A percentile compares a stretch with the other conserved stretches of the same genome.
These are phyloP conservation scores for Coriolopsis trogii DNA, from an alignment of 1,284 basidiomycete species.

Conservation along the genomic window DNA sequence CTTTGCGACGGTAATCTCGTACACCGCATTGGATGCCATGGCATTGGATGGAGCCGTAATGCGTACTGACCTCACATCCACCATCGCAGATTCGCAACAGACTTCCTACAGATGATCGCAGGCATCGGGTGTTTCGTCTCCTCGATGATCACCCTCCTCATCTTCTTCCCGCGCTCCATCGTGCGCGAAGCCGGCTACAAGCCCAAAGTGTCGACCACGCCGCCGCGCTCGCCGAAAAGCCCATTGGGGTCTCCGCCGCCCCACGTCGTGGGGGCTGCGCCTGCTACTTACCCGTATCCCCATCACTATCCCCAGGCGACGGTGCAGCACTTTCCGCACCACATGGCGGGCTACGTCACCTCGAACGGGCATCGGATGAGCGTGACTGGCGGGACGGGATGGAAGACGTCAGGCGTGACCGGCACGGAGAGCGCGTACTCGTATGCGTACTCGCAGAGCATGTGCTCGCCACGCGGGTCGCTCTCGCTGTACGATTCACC, in stretches of 20 bases:
- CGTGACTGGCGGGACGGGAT: constrained; percentile 10
- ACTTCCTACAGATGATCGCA: constrained; percentile 68
- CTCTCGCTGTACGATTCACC: constrained; percentile 16
- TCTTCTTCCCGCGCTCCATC: constrained; percentile 77
- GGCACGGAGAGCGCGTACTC: constrained; percentile 18
- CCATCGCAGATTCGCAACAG: constrained; percentile 34
- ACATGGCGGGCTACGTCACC: constrained; percentile 4
- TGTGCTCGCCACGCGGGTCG: constrained; percentile 20
- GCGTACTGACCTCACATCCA: background rate
- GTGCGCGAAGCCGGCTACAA: constrained; percentile 62
- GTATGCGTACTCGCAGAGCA: constrained; percentile 4
- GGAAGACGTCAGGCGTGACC: constrained; percentile 9
- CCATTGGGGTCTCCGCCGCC: constrained; percentile 22
- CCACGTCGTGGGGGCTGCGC: constrained; percentile 11
- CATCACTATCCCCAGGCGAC: constrained; percentile 2
- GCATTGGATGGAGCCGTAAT: background rate
- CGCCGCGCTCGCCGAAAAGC: constrained; percentile 31
- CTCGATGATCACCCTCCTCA: constrained; percentile 74
- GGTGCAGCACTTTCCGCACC: constrained; percentile 7
- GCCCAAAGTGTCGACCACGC: constrained; percentile 31
- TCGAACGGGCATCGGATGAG: constrained; percentile 2
- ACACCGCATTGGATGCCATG: too few relatives aligned
- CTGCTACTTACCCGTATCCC: background rate
- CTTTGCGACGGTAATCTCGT: background rate
- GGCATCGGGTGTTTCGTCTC: constrained; percentile 74